phyloP scores from a whole-genome alignment of 306 rosid genomes.

The Lagenaria siceraria region DNA sequence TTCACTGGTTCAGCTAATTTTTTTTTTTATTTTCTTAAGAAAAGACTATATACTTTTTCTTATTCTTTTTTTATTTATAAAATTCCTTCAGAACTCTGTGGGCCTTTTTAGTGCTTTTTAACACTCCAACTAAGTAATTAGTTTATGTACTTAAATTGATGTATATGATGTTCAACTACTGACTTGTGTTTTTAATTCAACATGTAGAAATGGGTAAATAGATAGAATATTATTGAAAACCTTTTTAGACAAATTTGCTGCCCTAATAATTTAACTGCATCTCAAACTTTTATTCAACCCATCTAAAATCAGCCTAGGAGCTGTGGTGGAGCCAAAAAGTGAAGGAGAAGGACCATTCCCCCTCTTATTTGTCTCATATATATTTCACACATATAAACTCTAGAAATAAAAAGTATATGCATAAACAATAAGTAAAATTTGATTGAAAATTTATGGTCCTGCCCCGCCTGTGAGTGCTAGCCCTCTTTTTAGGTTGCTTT shows the following conservation, averaged over 20 bases:
- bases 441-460: not conserved
- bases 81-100: not conserved
- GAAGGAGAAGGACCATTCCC: not conserved
- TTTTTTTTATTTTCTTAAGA: not conserved
- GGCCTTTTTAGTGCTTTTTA: not conserved
- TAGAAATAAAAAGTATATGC: not conserved
- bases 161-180: not conserved
- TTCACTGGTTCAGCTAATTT: not conserved
- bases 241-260: not conserved
- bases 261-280: not conserved
- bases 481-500: not conserved
- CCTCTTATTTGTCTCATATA: not conserved
- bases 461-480: not conserved
- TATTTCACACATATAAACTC: not conserved
- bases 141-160: not conserved
- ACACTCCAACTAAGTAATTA: not conserved
- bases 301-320: not conserved
- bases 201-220: not conserved
- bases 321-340: not conserved
- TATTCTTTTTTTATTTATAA: not conserved
- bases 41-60: not conserved
- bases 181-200: not conserved
- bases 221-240: not conserved
- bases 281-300: not conserved
- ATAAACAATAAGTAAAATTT: not conserved